Conservation (phyloP, 2,329 filamentous ascomycete genomes). For the Alternaria sp. region DNA sequence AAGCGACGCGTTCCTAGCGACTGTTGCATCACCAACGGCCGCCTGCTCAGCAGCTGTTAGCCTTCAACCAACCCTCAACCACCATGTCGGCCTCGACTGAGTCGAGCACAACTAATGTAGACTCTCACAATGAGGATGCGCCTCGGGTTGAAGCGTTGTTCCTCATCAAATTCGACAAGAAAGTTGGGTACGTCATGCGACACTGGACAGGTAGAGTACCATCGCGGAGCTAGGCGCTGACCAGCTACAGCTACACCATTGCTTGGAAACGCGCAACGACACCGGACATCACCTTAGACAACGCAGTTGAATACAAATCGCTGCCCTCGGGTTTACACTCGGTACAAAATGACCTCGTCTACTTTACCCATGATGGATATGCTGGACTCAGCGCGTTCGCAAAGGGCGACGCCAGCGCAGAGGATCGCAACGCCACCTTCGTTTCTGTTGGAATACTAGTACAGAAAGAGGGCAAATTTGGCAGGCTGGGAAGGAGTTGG, state of each 20-base stretch:
- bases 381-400: slow-evolving; percentile 92
- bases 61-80: slow-evolving; percentile 4
- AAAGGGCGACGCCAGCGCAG: slow-evolving; percentile 80
- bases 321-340: slow-evolving; percentile 92
- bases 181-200: slow-evolving; percentile 72
- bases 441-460: slow-evolving; percentile 90
- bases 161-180: slow-evolving; percentile 90
- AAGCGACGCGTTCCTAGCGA: slow-evolving; percentile 12
- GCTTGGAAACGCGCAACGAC: slow-evolving; percentile 80
- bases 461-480: slow-evolving; percentile 73
- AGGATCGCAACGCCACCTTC: slow-evolving; percentile 87
- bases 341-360: slow-evolving; percentile 84
- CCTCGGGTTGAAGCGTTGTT: slow-evolving; percentile 73
- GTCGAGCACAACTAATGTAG: slow-evolving; percentile 43
- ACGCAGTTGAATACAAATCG: slow-evolving; percentile 94
- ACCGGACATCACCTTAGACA: slow-evolving; percentile 77
- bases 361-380: slow-evolving; percentile 86
- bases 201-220: slow-evolving; percentile 2
- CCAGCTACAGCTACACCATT: slow-evolving; percentile 71
- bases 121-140: slow-evolving; percentile 28
- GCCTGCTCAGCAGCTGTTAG: slow-evolving; percentile 4
- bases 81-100: slow-evolving; percentile 23
- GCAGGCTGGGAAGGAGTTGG: slow-evolving; percentile 88
- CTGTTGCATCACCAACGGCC: slow-evolving; percentile 10
- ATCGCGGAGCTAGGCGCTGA: slow-evolving; percentile 14